phyloP scores from a whole-genome alignment of 441 rosid species.

The Bruguiera hainesii region DNA sequence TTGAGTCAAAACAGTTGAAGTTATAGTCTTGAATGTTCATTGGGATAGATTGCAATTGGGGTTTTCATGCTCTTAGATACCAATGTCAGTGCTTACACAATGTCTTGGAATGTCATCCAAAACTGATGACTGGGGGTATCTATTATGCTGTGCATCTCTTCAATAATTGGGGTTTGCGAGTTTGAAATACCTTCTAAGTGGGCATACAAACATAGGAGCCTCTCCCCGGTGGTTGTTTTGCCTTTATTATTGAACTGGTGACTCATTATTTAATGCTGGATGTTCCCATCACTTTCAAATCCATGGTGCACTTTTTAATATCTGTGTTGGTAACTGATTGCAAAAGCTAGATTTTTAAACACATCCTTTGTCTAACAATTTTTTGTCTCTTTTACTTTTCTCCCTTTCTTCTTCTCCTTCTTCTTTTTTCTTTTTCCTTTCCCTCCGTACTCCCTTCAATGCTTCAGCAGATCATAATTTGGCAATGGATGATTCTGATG shows the following conservation, averaged over 20 bases:
- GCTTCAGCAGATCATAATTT: conserved; percentile 34
- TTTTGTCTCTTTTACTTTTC: neutral
- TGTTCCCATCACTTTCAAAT: neutral
- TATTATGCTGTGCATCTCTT: neutral
- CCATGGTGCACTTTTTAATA: neutral
- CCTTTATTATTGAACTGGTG: neutral
- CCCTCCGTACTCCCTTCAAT: conserved; percentile 3
- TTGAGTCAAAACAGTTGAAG: neutral
- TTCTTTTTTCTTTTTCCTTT: neutral
- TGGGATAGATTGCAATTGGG: neutral
- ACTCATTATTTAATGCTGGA: neutral
- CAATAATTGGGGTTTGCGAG: neutral
- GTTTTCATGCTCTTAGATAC: neutral
- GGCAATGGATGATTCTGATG: conserved; percentile 40
- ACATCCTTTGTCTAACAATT: neutral
- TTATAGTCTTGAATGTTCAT: neutral
- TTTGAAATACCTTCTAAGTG: neutral
- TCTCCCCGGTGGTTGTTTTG: neutral
- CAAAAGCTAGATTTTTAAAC: conserved; percentile 6
- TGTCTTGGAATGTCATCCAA: neutral
- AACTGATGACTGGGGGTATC: neutral
- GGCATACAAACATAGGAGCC: neutral
- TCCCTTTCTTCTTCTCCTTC: neutral
- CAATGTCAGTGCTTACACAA: neutral
- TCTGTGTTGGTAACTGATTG: neutral